phyloP scores from a whole-genome alignment of 108 stramenopile genomes.

The Conticribra weissflogii region DNA sequence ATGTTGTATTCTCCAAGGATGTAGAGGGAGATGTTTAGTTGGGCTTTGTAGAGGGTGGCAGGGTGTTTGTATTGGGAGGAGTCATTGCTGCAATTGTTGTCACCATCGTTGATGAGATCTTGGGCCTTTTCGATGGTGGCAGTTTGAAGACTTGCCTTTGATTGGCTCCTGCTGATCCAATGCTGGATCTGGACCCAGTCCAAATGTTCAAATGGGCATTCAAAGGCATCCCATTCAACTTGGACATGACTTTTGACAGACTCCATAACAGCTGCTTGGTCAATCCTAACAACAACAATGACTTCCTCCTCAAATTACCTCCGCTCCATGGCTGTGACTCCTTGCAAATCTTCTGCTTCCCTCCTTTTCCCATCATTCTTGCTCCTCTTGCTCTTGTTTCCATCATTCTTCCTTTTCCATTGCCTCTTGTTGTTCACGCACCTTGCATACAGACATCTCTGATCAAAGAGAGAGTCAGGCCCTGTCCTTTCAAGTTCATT shows the following conservation, averaged over 20 bases:
- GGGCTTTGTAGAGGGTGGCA: constrained; percentile 58
- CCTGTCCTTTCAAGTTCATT: constrained; percentile 33
- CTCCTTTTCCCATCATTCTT: too few species aligned
- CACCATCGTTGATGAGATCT: constrained; percentile 78
- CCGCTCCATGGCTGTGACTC: neutral
- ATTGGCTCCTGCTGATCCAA: constrained; percentile 27
- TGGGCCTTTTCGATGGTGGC: constrained; percentile 87
- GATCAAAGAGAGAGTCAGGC: constrained; percentile 40
- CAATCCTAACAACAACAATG: neutral
- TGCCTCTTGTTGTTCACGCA: neutral
- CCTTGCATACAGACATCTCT: constrained; percentile 21
- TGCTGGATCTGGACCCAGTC: neutral
- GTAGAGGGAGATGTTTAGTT: constrained; percentile 71
- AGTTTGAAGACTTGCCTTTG: constrained; percentile 70
- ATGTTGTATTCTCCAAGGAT: constrained; percentile 85
- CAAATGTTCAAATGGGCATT: neutral
- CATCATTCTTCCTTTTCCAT: constrained; percentile 7
- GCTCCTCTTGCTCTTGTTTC: too few species aligned
- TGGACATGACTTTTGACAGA: neutral
- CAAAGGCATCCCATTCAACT: constrained; percentile 3
- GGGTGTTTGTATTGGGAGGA: neutral
- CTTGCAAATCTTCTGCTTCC: too few species aligned
- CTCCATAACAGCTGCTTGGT: constrained; percentile 9
- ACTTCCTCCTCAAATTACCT: neutral
- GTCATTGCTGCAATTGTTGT: constrained; percentile 8